Evolutionary conservation across 2,329 filamentous ascomycete genomes (phyloP).

Genomic region (Xylaria polymorpha): DNA sequence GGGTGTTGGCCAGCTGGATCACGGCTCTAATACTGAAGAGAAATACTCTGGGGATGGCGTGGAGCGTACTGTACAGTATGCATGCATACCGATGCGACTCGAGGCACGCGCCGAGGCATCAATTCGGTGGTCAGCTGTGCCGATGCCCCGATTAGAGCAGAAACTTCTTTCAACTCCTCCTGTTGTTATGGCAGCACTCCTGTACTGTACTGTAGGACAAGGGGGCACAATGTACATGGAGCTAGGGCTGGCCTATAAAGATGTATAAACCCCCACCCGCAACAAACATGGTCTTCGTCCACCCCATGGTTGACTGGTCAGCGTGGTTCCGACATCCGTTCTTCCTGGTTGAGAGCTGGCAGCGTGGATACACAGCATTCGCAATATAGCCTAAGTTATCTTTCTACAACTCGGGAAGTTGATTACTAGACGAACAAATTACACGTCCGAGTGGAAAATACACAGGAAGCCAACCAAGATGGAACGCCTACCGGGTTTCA

Average conservation of each 20-base stretch:
- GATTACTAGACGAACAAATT: neutral
- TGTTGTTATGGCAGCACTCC: neutral
- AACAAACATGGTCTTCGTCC: neutral
- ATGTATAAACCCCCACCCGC: neutral
- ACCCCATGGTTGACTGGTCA: neutral
- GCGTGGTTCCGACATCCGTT: neutral
- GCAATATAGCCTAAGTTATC: neutral
- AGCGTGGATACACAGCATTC: neutral
- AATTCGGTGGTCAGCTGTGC: neutral
- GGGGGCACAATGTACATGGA: neutral
- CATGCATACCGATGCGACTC: neutral
- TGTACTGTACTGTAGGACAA: too few relatives aligned
- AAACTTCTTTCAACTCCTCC: neutral
- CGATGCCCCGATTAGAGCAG: neutral
- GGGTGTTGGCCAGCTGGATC: too few relatives aligned
- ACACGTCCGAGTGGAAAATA: neutral
- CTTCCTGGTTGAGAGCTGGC: neutral
- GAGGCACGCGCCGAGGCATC: neutral
- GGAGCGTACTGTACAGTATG: neutral
- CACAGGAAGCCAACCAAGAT: conserved; percentile 36
- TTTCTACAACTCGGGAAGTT: neutral
- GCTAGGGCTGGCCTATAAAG: neutral
- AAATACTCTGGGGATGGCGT: neutral
- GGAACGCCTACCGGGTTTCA: conserved; percentile 50
- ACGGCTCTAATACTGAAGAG: neutral